These are phyloP conservation scores for Acer campestre DNA, from an alignment of 345 rosid species.

Conservation along the genomic window DNA sequence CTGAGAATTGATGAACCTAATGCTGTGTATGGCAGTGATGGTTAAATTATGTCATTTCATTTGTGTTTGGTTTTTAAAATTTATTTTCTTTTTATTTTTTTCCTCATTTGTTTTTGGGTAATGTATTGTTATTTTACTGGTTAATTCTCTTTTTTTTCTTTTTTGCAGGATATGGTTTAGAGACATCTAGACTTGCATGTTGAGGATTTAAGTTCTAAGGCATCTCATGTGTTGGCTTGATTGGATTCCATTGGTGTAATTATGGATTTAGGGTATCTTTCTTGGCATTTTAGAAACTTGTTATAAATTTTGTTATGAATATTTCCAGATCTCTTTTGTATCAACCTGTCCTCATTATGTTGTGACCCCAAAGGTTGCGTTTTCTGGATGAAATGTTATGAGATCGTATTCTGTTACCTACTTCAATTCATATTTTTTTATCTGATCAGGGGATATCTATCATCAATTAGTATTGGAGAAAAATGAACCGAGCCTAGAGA, in stretches of 20 bases:
- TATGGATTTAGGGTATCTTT: constrained; percentile 10
- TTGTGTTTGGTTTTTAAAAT: neutral
- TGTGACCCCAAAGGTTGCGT: neutral
- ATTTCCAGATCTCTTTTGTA: neutral
- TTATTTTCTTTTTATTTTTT: neutral
- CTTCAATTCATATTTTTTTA: neutral
- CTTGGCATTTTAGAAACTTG: neutral
- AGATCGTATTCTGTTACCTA: neutral
- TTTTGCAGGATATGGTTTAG: constrained; percentile 7
- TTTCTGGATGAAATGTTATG: neutral
- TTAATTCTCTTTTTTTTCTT: neutral
- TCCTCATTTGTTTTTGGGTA: neutral
- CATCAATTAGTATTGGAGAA: neutral
- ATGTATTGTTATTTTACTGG: neutral
- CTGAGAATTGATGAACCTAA: neutral
- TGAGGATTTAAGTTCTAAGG: constrained; percentile 4
- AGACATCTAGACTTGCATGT: neutral
- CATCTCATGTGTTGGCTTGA: neutral
- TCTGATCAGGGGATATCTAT: neutral
- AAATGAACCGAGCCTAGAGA: neutral
- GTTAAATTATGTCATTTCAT: neutral
- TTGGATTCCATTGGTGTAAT: constrained; percentile 1
- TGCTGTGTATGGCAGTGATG: neutral
- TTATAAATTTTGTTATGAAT: constrained; percentile 1
- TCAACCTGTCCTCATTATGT: neutral